Evolutionary conservation across 352 stramenopile genomes (phyloP).

Genomic region (Pythium myriotylum): DNA sequence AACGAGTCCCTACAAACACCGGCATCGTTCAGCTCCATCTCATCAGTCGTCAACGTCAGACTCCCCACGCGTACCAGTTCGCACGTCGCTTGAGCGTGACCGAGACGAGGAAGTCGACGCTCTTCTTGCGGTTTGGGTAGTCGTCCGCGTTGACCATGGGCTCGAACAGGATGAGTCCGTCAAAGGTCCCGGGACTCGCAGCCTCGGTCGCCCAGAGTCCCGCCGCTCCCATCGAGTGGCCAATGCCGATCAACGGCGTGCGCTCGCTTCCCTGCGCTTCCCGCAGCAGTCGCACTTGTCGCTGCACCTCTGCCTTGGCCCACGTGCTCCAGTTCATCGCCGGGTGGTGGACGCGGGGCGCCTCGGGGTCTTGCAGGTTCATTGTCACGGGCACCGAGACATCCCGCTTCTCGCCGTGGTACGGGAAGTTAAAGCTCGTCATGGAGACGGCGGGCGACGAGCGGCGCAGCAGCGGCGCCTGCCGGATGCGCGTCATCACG

Average conservation of each 20-base stretch:
- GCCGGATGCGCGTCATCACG: conserved; percentile 38
- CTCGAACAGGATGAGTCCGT: conserved; percentile 51
- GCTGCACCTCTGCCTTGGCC: conserved; percentile 19
- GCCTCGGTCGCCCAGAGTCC: conserved; percentile 38
- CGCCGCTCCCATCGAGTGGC: conserved; percentile 48
- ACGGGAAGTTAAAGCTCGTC: conserved; percentile 40
- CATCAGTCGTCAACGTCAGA: too few species aligned
- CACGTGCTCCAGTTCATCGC: conserved; percentile 33
- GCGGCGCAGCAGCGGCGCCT: conserved; percentile 29
- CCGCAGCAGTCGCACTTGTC: conserved; percentile 13
- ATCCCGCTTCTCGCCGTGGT: conserved; percentile 44
- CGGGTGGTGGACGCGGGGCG: conserved; percentile 41
- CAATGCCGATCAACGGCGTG: conserved; percentile 49
- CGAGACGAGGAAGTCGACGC: conserved; percentile 19
- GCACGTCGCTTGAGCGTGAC: conserved; percentile 20
- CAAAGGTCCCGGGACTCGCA: conserved; percentile 41
- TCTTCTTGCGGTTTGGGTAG: not conserved
- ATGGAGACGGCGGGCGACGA: conserved; percentile 3
- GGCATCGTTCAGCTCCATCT: too few species aligned
- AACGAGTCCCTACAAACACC: conserved; percentile 16
- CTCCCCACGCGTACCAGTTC: conserved; percentile 6
- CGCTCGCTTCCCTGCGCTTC: conserved; percentile 3
- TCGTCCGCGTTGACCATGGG: conserved; percentile 33
- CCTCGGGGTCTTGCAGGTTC: conserved; percentile 26
- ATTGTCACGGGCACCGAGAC: conserved; percentile 34